Conservation (phyloP, 2,329 filamentous ascomycete genomes). For the Neofusicoccum cordaticola region DNA sequence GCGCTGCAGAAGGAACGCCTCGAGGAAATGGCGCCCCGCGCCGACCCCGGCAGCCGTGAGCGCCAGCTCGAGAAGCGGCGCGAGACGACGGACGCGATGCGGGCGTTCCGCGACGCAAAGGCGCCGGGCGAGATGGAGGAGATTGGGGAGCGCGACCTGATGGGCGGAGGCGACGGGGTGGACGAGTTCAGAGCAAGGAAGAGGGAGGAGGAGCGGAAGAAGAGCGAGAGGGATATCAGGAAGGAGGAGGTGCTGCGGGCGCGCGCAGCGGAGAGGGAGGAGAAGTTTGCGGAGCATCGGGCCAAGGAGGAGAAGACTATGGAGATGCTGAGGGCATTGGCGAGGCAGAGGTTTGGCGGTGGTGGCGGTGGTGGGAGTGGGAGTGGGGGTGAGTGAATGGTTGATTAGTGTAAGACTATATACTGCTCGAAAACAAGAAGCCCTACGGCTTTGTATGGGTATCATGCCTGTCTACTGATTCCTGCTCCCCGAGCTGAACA, state of each 20-base stretch:
- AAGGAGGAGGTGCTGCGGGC: conserved; percentile 78
- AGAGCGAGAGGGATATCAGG: conserved; percentile 80
- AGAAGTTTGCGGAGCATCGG: conserved; percentile 65
- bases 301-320: conserved; percentile 83
- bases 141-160: conserved; percentile 69
- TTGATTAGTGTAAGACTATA: neutral
- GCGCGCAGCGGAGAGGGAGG: conserved; percentile 74
- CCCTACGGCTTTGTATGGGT: neutral
- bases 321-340: conserved; percentile 74
- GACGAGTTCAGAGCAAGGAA: conserved; percentile 66
- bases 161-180: conserved; percentile 67
- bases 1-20: conserved; percentile 66
- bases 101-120: conserved; percentile 65
- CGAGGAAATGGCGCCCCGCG: conserved; percentile 78
- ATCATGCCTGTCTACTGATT: neutral
- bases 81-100: conserved; percentile 69
- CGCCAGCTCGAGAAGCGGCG: conserved; percentile 82
- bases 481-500: neutral
- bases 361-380: neutral
- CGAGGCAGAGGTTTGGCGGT: conserved; percentile 63
- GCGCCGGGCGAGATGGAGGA: conserved; percentile 62
- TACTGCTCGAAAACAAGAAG: neutral
- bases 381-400: too few species aligned
- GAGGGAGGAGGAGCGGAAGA: conserved; percentile 60
- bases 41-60: conserved; percentile 79